Base-by-base conservation (phyloP, 1,139 yeast species). In the Ogataea hybrid region DNA sequence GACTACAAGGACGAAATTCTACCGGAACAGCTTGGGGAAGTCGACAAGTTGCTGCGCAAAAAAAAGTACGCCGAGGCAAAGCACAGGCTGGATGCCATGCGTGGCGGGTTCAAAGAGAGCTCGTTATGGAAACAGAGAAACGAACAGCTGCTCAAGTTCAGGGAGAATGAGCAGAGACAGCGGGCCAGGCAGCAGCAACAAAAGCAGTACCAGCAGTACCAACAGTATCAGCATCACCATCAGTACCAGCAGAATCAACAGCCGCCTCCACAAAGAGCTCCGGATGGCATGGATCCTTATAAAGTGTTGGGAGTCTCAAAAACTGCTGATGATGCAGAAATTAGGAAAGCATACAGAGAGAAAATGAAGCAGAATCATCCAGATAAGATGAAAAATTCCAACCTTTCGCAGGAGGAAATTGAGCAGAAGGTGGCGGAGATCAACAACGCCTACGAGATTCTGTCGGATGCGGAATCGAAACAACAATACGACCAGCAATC, bases 391-490 rank as follows among this genome's bases (percentile, higher is more conserved):
- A 81, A 79, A 58, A 54, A 35, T 12, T 81, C 80, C 23, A 88
- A 81, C 29, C 58, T 84, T 51, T 65, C 78, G 2, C 73, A 79
- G n/a, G 89, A 83, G 21, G 76, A 84, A 48, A 84, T 84, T 30
- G 95, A 88, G 62, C 69, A 70, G 34, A 87, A 85, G 56, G 92
- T 92, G 94, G 89, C 95, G 44, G 90, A 84, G 39, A 86, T 92
- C 50, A 92, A 92, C 63, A 88, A 84, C 59, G 98, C 98, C 0
- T 90, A 92, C 61, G 97, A 90, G 58, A 81, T 84, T 3, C 69
- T 92, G 36, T 77, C 90, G 8, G 79, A 84, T 52, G 75, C 76
- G 2, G 86, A 81, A 38, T 68, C 76, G 46, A 75, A 82, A 44
- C 77, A 70, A 44, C 71, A 83, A 39, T 87, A 84, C 57, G 95